Percentiles rank a stretch among this genome's conserved stretches.
Evolutionary conservation across 2,329 filamentous ascomycete species (phyloP).

Genomic region (Aspergillus awamori): DNA sequence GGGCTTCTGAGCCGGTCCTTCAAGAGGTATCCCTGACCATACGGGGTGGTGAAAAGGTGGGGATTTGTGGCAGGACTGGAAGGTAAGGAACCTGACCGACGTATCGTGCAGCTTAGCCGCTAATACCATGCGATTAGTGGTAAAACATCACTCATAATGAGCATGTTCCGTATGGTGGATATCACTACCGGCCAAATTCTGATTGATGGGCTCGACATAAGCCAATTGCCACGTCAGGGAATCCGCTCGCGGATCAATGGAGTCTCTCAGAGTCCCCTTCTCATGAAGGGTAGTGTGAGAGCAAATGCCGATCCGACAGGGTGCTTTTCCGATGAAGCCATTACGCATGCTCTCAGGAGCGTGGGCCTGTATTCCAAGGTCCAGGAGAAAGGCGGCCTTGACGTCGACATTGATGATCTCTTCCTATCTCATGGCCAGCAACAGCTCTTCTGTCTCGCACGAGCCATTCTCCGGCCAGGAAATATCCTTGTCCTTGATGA

Average conservation of each 20-base stretch:
- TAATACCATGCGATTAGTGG: constrained; percentile 33
- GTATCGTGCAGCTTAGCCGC: constrained; percentile 6
- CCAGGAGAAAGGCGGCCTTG: constrained; percentile 43
- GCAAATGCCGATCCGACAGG: constrained; percentile 45
- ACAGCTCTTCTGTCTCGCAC: constrained; percentile 65
- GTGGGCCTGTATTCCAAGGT: constrained; percentile 44
- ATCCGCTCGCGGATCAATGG: constrained; percentile 47
- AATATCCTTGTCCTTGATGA: constrained; percentile 51
- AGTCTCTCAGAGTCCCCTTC: constrained; percentile 49
- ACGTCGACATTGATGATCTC: constrained; percentile 51
- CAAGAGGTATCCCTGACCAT: constrained; percentile 53
- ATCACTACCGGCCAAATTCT: constrained; percentile 43
- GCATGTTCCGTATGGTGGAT: constrained; percentile 49
- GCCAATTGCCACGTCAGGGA: constrained; percentile 40
- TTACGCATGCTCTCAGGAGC: constrained; percentile 41
- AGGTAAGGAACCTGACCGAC: constrained; percentile 28
- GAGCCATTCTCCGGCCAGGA: constrained; percentile 57
- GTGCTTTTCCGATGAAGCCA: constrained; percentile 33
- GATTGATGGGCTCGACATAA: constrained; percentile 49
- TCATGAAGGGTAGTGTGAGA: constrained; percentile 46
- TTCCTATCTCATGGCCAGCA: constrained; percentile 62
- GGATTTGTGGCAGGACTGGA: constrained; percentile 46
- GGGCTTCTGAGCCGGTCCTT: constrained; percentile 43
- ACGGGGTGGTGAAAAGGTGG: constrained; percentile 44
- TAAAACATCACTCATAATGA: constrained; percentile 48